These are phyloP conservation scores for Jacaranda mimosifolia DNA, from an alignment of 257 asterid genomes.

Conservation along the genomic window DNA sequence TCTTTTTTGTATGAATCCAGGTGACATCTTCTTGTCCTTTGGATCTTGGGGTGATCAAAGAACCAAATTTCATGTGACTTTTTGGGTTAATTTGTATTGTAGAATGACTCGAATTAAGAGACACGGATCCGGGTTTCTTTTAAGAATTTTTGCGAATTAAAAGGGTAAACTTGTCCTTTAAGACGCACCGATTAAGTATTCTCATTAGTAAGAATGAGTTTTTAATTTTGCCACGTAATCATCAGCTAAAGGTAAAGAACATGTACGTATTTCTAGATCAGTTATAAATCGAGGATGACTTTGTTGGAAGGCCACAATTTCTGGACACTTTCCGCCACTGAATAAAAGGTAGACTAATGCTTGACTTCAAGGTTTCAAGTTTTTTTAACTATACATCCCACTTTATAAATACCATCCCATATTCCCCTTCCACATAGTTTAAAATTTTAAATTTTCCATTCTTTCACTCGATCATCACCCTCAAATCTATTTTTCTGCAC, in stretches of 20 bases:
- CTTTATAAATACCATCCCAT: conserved; percentile 22
- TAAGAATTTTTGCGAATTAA: no score
- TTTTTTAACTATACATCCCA: neutral
- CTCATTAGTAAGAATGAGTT: no score
- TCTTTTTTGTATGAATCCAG: no score
- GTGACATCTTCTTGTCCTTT: no score
- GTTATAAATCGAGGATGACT: neutral
- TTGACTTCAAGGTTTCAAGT: conserved; percentile 6
- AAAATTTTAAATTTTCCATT: conserved; percentile 37
- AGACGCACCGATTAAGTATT: no score
- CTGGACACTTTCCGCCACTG: conserved; percentile 30
- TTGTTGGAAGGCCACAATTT: neutral
- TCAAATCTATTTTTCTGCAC: neutral
- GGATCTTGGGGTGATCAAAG: no score
- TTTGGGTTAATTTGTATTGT: no score
- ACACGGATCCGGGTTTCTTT: no score
- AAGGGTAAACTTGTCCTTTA: no score
- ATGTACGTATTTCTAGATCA: neutral
- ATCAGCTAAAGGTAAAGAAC: neutral
- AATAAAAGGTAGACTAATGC: neutral
- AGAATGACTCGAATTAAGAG: no score
- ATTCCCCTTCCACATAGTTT: neutral
- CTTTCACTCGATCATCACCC: neutral
- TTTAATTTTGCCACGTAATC: no score
- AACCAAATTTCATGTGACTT: no score